Conservation (phyloP, 75 land plant genomes). For the Adiantum capillusveneris region DNA sequence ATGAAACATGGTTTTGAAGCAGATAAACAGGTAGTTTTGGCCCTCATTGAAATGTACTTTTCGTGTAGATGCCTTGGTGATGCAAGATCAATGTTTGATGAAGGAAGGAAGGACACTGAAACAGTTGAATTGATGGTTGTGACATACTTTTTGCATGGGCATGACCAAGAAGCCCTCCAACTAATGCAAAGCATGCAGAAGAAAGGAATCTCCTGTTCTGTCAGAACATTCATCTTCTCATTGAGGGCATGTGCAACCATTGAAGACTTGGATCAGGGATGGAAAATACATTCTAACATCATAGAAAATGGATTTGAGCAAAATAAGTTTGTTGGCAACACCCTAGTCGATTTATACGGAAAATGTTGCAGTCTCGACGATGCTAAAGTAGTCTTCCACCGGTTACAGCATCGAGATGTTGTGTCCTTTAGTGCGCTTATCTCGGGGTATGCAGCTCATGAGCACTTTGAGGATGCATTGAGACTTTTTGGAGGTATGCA, state of each 20-base stretch:
- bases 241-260: slow-evolving; percentile 36
- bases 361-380: slow-evolving; percentile 36
- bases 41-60: slow-evolving; percentile 35
- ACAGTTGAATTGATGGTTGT: slow-evolving; percentile 11
- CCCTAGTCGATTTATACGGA: slow-evolving; percentile 34
- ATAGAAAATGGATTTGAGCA: slow-evolving; percentile 23
- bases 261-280: slow-evolving; percentile 25
- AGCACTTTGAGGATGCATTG: slow-evolving; percentile 16
- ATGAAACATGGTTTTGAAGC: slow-evolving; percentile 37
- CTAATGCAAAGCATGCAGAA: slow-evolving; percentile 31
- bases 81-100: slow-evolving; percentile 19
- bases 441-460: slow-evolving; percentile 24
- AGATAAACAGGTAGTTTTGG: slow-evolving; percentile 25
- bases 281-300: slow-evolving; percentile 30
- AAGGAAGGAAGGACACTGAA: neutral
- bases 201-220: slow-evolving; percentile 19
- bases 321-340: slow-evolving; percentile 25
- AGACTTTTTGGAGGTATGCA: slow-evolving; percentile 25
- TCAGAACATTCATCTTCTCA: slow-evolving; percentile 24
- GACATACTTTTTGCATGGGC: slow-evolving; percentile 27
- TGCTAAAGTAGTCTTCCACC: slow-evolving; percentile 32
- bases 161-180: slow-evolving; percentile 19
- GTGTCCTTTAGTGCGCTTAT: slow-evolving; percentile 40
- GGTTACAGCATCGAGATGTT: slow-evolving; percentile 8
- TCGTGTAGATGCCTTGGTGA: slow-evolving; percentile 19